Base-by-base conservation (phyloP, 75 land plant species). In the Isoetes taiwanensis region DNA sequence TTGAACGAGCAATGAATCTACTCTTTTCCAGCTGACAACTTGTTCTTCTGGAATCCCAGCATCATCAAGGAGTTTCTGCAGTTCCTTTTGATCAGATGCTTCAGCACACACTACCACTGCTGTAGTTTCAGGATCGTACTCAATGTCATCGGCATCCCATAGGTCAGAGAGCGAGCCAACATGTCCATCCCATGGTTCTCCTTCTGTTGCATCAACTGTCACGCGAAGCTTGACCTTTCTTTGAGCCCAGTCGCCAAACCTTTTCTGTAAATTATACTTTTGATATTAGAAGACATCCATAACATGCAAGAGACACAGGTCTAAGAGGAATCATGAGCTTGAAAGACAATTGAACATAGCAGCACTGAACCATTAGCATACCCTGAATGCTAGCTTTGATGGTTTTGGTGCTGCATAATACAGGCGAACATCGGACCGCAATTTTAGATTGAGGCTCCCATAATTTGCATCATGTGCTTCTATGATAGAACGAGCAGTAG, bases 71-170 rank as follows among this genome's bases (percentile, higher is more conserved):
- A 72, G 54, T 8, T 68, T 54, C 60, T 48, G 30, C 10, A 72
- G 20, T 24, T 69, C 75, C 29, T 23, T 12, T 23, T 40, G 55
- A 8, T 40, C 30, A 21, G 1, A 23, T 27, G 39, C 39, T 28
- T 70, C 75, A 8, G 58, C 72, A 32, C 75, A 72, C 4, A 72
- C 75, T 3, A 72, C 43, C 17, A 33, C 72, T 32, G 60, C 75
- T 20, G 73, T 72, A 12, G 73, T 70, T 12, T 32, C n/a, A 9
- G 75, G 75, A 54, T 72, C 66, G 39, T 72, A 69, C 30, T 72
- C 75, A 14, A 72, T 29, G 37, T 72, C 75, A 62, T 72, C 75
- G 6, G 61, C 75, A 41, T 72, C 75, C 66, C 75, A 72, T 5
- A 72, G 31, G 2, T 34, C 5, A 0, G 40, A 61, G 23, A 72